Conservation (phyloP, 2,329 filamentous ascomycete genomes). For the Penicillium freii region DNA sequence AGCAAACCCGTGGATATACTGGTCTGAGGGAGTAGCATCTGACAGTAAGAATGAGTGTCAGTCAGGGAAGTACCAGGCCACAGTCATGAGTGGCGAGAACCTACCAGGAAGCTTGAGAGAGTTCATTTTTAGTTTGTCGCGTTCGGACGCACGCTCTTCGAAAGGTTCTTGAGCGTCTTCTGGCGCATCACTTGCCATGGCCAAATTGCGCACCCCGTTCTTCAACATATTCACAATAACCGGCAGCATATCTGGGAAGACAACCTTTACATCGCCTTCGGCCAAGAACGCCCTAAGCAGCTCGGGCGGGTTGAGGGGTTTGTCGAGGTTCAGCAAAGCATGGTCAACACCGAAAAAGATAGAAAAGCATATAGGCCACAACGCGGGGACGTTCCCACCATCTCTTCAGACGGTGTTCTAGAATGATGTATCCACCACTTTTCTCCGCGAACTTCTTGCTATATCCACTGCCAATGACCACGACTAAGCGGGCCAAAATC, state of each 20-base stretch:
- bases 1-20: slow-evolving; percentile 31
- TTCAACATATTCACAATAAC: slow-evolving; percentile 86
- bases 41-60: not conserved
- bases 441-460: slow-evolving; percentile 82
- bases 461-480: slow-evolving; percentile 78
- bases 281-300: slow-evolving; percentile 69
- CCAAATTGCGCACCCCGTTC: slow-evolving; percentile 68
- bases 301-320: slow-evolving; percentile 70
- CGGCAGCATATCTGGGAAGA: slow-evolving; percentile 73
- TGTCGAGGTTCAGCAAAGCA: slow-evolving; percentile 68
- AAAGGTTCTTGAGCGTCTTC: not conserved
- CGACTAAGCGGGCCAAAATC: slow-evolving; percentile 78
- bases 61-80: not conserved
- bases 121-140: slow-evolving; percentile 13
- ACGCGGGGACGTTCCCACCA: slow-evolving; percentile 84
- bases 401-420: slow-evolving; percentile 75
- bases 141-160: slow-evolving; percentile 7
- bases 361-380: slow-evolving; percentile 87
- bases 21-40: slow-evolving; percentile 10
- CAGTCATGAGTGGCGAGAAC: not conserved
- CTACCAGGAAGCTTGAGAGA: slow-evolving; percentile 15
- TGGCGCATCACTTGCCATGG: slow-evolving; percentile 58
- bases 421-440: slow-evolving; percentile 81
- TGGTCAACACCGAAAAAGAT: slow-evolving; percentile 85
- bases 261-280: slow-evolving; percentile 61